Evolutionary conservation across 345 rosid genomes (phyloP), one percentile per base, ranked within the genome.

Genomic region (Melaleuca alternifolia): DNA sequence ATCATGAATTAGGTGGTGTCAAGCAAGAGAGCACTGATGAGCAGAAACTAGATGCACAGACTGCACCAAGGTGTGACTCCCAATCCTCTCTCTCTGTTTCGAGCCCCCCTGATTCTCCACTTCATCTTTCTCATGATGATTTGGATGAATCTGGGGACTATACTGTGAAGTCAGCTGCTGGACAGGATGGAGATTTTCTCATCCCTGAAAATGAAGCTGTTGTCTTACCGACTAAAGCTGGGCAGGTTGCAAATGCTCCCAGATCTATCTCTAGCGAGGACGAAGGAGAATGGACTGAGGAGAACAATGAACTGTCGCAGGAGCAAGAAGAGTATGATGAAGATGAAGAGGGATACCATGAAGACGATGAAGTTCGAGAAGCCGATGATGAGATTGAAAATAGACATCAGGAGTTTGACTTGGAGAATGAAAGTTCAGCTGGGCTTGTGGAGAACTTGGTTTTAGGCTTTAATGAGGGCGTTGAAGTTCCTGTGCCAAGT

Each of bases 281-380:
- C 52, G 98, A 95, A 87, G 98, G 93, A 87, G 99, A 97, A 87
- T 98, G 99, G 99, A 85, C 93, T 84, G 71, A 90, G 91, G 96
- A 93, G 85, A 91, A 91, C 87, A 92, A 91, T 83, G 95, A 92
- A 65, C 92, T 85, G 54, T 83, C 95, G 89, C 98, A 92, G 91
- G 98, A 95, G 90, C 99, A 94, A 91, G 98, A 95, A 92, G 99
- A 94, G 92, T 98, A 96, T 86, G 97, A 96, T 65, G 99, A 96
- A 90, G 98, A 95, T 91, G 99, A 93, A 88, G 96, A 96, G 87
- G 99, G 94, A 59, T 96, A 93, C 86, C 93, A 90, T 86, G 98
- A 97, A 90, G 98, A 94, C 86, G 97, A 95, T 87, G 98, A 96
- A 88, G 89, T 89, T 85, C 95, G 92, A 28, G 97, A 94, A 85